Percentiles rank a stretch among this genome's conserved stretches.
These are phyloP conservation scores for Phytopythium aichiense DNA, from an alignment of 352 stramenopile genomes.

Conservation along the genomic window DNA sequence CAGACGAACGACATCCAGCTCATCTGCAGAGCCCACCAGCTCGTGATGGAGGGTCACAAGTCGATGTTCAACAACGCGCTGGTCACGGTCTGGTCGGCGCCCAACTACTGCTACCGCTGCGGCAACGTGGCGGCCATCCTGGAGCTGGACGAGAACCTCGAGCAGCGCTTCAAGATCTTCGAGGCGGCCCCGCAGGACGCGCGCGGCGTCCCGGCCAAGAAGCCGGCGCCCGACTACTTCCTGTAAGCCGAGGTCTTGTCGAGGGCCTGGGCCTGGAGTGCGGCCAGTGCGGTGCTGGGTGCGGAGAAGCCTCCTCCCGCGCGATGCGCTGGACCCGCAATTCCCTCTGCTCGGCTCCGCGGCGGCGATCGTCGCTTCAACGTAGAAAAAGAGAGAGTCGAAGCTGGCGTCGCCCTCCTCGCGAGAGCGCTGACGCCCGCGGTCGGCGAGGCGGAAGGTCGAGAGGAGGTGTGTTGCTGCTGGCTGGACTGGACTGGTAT, in stretches of 20 bases:
- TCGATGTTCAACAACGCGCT: conserved; percentile 98
- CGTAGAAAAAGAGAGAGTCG: conserved; percentile 1
- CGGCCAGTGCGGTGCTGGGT: background rate
- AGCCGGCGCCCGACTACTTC: conserved; percentile 99
- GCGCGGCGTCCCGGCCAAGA: conserved; percentile 96
- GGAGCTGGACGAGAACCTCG: conserved; percentile 97
- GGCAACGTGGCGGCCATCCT: conserved; percentile 98
- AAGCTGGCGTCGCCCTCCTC: background rate
- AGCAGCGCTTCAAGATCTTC: conserved; percentile 95
- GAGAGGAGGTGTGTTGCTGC: background rate
- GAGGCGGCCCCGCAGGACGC: conserved; percentile 97
- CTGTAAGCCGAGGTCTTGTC: conserved; percentile 77
- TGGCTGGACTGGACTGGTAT: conserved; percentile 1
- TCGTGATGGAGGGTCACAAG: conserved; percentile 91
- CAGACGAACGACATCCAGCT: conserved; percentile 97
- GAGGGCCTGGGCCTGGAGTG: background rate
- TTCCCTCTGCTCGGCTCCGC: background rate
- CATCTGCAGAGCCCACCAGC: conserved; percentile 98
- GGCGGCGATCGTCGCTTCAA: background rate
- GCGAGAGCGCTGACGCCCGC: background rate
- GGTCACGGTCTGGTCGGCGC: conserved; percentile 98
- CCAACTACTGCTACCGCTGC: conserved; percentile 99
- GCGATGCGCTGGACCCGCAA: background rate
- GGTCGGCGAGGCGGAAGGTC: background rate
- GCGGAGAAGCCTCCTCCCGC: background rate